Conservation (phyloP, 2,329 filamentous ascomycete species). For the Xenosphaeropsis pyriputrescens region DNA sequence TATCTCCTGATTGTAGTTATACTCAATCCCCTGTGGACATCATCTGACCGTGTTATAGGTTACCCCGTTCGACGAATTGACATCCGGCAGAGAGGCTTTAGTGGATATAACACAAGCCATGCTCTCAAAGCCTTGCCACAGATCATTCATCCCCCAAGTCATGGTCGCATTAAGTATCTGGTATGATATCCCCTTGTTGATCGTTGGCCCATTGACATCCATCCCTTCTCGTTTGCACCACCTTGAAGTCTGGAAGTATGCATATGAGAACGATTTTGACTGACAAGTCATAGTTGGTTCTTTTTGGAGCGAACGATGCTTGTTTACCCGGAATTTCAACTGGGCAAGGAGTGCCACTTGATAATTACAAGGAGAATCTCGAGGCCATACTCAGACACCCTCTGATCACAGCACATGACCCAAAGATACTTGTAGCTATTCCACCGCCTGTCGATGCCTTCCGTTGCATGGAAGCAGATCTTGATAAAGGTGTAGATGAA, state of each 20-base stretch:
- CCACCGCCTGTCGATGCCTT: conserved; percentile 63
- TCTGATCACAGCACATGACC: conserved; percentile 50
- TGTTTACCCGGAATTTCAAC: conserved; percentile 46
- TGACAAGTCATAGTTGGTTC: conserved; percentile 27
- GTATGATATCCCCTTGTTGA: conserved; percentile 25
- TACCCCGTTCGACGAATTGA: conserved; percentile 61
- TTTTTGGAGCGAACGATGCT: conserved; percentile 87
- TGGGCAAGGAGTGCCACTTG: conserved; percentile 65
- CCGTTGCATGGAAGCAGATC: conserved; percentile 9
- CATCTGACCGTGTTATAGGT: conserved; percentile 26
- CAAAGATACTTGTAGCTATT: conserved; percentile 63
- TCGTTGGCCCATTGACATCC: background rate
- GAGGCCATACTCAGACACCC: conserved; percentile 58
- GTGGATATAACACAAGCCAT: conserved; percentile 72
- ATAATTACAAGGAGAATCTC: conserved; percentile 60
- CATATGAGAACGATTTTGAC: too few species aligned
- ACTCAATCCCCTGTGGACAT: too few species aligned
- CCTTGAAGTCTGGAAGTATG: background rate
- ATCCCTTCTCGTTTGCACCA: conserved; percentile 2
- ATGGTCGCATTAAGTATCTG: conserved; percentile 49
- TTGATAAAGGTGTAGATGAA: conserved; percentile 16
- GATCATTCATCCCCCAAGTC: conserved; percentile 44
- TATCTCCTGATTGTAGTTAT: conserved; percentile 2
- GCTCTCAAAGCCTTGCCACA: conserved; percentile 53
- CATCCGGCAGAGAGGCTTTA: conserved; percentile 77